Evolutionary conservation across 73 alveolate genomes (phyloP).

Genomic region (Diophrys appendiculata): DNA sequence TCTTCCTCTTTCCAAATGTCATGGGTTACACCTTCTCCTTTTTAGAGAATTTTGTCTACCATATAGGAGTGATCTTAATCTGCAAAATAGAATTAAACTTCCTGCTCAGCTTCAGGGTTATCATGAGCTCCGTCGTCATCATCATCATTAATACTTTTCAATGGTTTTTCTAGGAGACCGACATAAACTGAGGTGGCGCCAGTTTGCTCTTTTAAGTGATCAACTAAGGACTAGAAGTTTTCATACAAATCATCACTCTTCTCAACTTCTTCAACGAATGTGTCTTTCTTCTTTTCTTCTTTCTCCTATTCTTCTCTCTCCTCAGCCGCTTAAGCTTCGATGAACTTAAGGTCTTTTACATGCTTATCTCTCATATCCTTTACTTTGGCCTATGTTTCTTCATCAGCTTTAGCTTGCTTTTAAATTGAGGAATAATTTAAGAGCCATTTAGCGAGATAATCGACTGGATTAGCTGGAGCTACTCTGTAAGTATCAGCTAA

Average conservation of each 20-base stretch:
- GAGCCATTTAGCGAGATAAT: constrained; percentile 79
- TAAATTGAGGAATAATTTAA: constrained; percentile 56
- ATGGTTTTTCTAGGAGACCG: constrained; percentile 75
- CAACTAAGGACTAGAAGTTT: constrained; percentile 56
- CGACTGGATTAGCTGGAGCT: constrained; percentile 74
- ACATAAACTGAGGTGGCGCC: constrained; percentile 93
- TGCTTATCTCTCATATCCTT: constrained; percentile 34
- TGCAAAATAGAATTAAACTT: constrained; percentile 79
- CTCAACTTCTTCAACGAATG: constrained; percentile 40
- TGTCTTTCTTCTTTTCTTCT: constrained; percentile 41
- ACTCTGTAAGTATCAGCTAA: constrained; percentile 64
- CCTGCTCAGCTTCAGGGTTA: constrained; percentile 75
- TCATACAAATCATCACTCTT: constrained; percentile 61
- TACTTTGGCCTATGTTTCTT: constrained; percentile 1
- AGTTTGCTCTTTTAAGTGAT: constrained; percentile 59
- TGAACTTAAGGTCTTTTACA: constrained; percentile 8
- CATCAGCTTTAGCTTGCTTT: constrained; percentile 17
- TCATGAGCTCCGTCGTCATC: constrained; percentile 95
- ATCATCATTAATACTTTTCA: constrained; percentile 65
- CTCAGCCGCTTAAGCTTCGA: constrained; percentile 21
- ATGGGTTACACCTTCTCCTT: constrained; percentile 84
- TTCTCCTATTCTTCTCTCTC: constrained; percentile 20
- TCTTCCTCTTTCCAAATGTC: constrained; percentile 68
- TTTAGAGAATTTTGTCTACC: constrained; percentile 66
- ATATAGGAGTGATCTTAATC: constrained; percentile 64